Conservation (phyloP, 139 green algal genomes). For the Dunaliella primolecta region DNA sequence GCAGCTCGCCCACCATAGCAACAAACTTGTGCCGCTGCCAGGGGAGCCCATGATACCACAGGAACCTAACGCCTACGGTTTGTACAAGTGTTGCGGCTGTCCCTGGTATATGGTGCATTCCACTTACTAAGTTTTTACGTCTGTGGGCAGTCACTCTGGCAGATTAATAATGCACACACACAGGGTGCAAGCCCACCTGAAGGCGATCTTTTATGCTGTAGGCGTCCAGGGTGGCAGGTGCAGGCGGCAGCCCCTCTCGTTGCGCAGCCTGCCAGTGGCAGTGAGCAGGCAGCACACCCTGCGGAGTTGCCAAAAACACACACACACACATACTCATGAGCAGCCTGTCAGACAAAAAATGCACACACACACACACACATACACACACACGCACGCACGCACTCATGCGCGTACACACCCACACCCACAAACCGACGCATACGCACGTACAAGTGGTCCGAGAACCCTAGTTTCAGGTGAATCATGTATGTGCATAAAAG, state of each 20-base stretch:
- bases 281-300: background rate
- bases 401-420: background rate
- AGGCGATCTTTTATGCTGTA: slow-evolving; percentile 64
- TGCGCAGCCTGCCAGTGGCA: background rate
- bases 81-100: too few species aligned
- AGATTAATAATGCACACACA: too few species aligned
- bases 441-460: too few species aligned
- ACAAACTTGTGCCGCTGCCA: too few species aligned
- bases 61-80: too few species aligned
- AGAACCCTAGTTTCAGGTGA: too few species aligned
- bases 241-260: slow-evolving; percentile 23
- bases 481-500: too few species aligned
- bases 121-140: too few species aligned
- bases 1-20: too few species aligned
- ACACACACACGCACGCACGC: background rate
- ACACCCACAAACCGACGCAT: background rate
- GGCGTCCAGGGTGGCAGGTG: slow-evolving; percentile 24
- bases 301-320: background rate
- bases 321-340: background rate
- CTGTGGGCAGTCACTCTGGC: too few species aligned
- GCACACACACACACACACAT: background rate
- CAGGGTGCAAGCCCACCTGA: background rate
- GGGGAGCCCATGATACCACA: too few species aligned
- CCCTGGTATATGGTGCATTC: too few species aligned
- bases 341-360: background rate